phyloP scores from a whole-genome alignment of 257 asterid species.

The Mitragyna speciosa region DNA sequence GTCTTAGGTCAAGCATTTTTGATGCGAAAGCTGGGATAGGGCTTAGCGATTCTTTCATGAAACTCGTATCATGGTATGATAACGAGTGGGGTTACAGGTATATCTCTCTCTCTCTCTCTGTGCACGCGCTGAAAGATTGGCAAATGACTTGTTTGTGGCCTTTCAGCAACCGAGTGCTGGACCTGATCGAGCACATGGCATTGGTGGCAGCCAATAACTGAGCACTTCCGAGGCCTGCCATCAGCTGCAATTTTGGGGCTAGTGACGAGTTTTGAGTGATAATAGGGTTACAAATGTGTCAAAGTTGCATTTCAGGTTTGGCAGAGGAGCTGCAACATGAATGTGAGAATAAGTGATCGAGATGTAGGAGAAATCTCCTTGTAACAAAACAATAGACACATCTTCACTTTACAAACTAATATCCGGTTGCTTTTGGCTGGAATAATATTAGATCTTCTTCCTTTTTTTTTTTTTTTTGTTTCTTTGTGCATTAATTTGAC shows the following conservation, averaged over 20 bases:
- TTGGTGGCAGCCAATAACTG: conserved; percentile 69
- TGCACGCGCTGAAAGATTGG: background rate
- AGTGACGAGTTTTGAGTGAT: conserved; percentile 24
- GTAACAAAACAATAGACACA: background rate
- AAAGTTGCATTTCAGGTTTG: background rate
- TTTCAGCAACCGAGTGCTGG: conserved; percentile 88
- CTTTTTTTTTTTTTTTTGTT: too few relatives aligned
- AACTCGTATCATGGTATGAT: conserved; percentile 95
- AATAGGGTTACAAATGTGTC: conserved; percentile 13
- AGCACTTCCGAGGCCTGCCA: conserved; percentile 17
- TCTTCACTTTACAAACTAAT: background rate
- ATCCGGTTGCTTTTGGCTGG: background rate
- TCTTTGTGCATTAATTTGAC: too few relatives aligned
- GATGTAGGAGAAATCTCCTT: background rate
- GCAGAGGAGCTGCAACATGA: background rate
- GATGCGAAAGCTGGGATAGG: conserved; percentile 99
- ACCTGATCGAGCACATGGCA: conserved; percentile 93
- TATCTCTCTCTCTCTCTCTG: conserved; percentile 19
- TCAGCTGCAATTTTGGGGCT: conserved; percentile 19
- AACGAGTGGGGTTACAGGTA: conserved; percentile 99
- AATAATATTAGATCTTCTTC: background rate
- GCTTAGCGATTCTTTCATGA: conserved; percentile 77
- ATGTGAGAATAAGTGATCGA: conserved; percentile 1
- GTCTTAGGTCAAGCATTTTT: conserved; percentile 88
- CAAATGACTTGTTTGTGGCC: background rate